Evolutionary conservation across 495 filamentous ascomycete species (phyloP).

Genomic region (Tuber borchii): DNA sequence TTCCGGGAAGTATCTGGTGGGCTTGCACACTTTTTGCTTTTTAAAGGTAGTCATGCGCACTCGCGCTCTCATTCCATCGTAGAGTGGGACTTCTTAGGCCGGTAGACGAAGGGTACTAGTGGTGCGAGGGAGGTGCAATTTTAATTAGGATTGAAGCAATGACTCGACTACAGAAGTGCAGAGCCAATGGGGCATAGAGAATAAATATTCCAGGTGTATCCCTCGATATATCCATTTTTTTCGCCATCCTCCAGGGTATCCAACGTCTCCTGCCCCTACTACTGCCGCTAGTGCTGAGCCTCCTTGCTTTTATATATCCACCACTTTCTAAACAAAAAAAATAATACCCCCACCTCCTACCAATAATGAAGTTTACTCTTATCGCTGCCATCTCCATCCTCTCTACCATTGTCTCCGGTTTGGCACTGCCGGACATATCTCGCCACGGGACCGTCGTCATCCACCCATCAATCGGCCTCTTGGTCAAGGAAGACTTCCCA

Average conservation of each 20-base stretch:
- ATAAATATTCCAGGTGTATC: not conserved
- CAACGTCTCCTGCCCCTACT: not conserved
- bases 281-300: not conserved
- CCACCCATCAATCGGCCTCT: fast-evolving
- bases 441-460: fast-evolving
- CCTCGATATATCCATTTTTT: not conserved
- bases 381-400: not conserved
- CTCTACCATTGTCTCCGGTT: not conserved
- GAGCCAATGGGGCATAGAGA: too few relatives aligned
- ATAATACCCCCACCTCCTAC: not conserved
- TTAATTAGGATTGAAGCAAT: too few relatives aligned
- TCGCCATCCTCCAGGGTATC: not conserved
- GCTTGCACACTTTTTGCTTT: too few relatives aligned
- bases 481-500: not conserved
- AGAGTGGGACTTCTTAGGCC: too few relatives aligned
- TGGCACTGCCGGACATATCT: not conserved
- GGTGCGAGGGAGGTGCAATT: too few relatives aligned
- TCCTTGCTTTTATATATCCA: not conserved
- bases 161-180: too few relatives aligned
- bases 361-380: not conserved
- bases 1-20: too few relatives aligned
- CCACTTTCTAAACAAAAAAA: not conserved
- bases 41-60: too few relatives aligned
- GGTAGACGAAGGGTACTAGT: too few relatives aligned
- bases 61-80: too few relatives aligned